These are phyloP conservation scores for Blumeria graminis DNA, from an alignment of 2,329 filamentous ascomycete genomes.

Conservation along the genomic window DNA sequence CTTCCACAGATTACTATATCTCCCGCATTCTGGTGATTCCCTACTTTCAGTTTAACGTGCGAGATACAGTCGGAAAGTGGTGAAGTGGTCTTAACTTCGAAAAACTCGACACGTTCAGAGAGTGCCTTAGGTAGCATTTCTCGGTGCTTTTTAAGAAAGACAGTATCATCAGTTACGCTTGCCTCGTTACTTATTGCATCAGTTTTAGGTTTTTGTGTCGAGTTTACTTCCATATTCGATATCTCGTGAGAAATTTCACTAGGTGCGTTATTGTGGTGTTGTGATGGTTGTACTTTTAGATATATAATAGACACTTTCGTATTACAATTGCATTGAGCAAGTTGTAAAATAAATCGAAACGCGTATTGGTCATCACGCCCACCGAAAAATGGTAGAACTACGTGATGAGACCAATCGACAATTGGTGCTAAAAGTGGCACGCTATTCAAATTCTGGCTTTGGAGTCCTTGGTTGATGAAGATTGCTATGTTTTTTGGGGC, in stretches of 20 bases:
- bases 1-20: conserved; percentile 46
- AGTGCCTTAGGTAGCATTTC: conserved; percentile 29
- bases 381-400: too few relatives aligned
- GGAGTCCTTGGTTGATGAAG: conserved; percentile 45
- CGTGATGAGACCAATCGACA: too few relatives aligned
- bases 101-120: conserved; percentile 31
- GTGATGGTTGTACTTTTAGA: too few relatives aligned
- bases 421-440: conserved; percentile 5
- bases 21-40: conserved; percentile 38
- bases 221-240: conserved; percentile 18
- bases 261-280: too few relatives aligned
- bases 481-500: conserved; percentile 48
- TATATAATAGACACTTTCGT: too few relatives aligned
- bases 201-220: conserved; percentile 5
- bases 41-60: conserved; percentile 33
- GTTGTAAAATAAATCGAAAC: too few relatives aligned
- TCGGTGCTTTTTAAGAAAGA: conserved; percentile 31
- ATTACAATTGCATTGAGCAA: too few relatives aligned
- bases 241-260: conserved; percentile 15
- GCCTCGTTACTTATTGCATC: conserved; percentile 5
- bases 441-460: conserved; percentile 16
- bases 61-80: conserved; percentile 20
- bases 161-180: conserved; percentile 13
- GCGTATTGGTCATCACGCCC: too few relatives aligned
- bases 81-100: conserved; percentile 20